A percentile compares a stretch with the other conserved stretches of the same genome.
phyloP scores from a whole-genome alignment of 2,329 filamentous ascomycete genomes.

The Stagonosporopsis vannaccii region DNA sequence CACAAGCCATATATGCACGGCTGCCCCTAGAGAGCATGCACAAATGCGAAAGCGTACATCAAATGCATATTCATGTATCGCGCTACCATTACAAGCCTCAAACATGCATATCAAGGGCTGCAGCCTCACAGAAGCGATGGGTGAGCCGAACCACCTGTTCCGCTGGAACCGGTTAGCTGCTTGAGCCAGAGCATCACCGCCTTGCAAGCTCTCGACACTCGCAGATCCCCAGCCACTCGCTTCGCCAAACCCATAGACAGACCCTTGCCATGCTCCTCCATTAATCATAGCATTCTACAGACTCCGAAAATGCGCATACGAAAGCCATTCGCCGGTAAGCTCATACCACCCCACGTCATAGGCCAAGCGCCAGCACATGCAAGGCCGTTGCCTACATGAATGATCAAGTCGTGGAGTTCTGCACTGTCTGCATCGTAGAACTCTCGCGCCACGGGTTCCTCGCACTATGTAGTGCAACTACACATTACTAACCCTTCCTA shows the following conservation, averaged over 20 bases:
- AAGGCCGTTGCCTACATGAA: constrained; percentile 13
- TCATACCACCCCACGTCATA: constrained; percentile 19
- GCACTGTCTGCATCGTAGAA: neutral
- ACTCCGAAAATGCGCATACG: constrained; percentile 75
- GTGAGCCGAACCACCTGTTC: constrained; percentile 11
- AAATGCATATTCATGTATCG: too few species aligned
- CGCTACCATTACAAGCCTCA: neutral
- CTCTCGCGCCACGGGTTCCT: too few species aligned
- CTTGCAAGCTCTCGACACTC: constrained; percentile 8
- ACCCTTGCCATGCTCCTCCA: constrained; percentile 18
- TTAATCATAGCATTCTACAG: constrained; percentile 17
- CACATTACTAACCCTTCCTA: constrained; percentile 22
- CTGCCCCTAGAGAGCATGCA: neutral
- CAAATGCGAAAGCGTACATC: neutral
- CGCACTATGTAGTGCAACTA: neutral
- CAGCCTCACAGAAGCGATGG: neutral
- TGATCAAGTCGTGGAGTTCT: neutral
- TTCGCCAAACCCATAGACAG: neutral
- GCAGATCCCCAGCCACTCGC: constrained; percentile 16
- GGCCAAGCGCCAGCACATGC: constrained; percentile 21
- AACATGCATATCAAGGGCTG: neutral
- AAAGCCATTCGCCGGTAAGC: constrained; percentile 84
- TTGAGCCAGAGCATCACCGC: constrained; percentile 13
- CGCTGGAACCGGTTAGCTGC: constrained; percentile 10
- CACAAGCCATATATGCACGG: neutral